Base-by-base conservation (phyloP, 257 asterid genomes). In the Solanum sitiens region DNA sequence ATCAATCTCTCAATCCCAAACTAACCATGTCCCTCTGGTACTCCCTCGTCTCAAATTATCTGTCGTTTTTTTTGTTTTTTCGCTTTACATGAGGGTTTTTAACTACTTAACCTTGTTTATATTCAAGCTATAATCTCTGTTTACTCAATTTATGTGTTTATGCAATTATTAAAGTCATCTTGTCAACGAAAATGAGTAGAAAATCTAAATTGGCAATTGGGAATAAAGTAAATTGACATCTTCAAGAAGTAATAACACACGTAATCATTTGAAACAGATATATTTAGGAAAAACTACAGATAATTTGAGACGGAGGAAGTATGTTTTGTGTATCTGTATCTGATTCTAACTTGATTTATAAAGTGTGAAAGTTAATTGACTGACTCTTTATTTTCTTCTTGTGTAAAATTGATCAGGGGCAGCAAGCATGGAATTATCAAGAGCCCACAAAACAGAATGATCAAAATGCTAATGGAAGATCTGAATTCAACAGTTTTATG, bases 401-500 rank as follows among this genome's bases (percentile, higher is more conserved):
- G 30, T 77, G 21, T 42, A 70, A 35, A 14, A 45, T 23, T 7
- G 33, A 72, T 72, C 92, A 94, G 98, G 94, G 89, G 67, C 89
- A 91, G 15, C 90, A 91, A 79, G 59, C 88, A 35, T 93, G 95
- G 97, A 89, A 83, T 70, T 87, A 90, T 79, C 92, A 89, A 76
- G 92, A 89, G 45, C 82, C 87, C 13, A 47, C 53, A n/a, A 91
- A 88, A 44, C 92, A 87, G 87, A 93, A 93, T 45, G 92, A 83
- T 74, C 83, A 74, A 27, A 91, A 92, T 30, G 11, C 87, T 71
- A 21, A 47, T 59, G 63, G 39, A 39, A 88, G 90, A 70, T 27
- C 94, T 1, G 93, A 94, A 42, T 65, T 68, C 37, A 84, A 86
- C 71, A 87, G 92, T 65, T 88, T 91, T 33, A 90, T 94, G 71